Base-by-base conservation (phyloP, 1,139 yeast species). In the Spencermartinsiella ligniputridi region DNA sequence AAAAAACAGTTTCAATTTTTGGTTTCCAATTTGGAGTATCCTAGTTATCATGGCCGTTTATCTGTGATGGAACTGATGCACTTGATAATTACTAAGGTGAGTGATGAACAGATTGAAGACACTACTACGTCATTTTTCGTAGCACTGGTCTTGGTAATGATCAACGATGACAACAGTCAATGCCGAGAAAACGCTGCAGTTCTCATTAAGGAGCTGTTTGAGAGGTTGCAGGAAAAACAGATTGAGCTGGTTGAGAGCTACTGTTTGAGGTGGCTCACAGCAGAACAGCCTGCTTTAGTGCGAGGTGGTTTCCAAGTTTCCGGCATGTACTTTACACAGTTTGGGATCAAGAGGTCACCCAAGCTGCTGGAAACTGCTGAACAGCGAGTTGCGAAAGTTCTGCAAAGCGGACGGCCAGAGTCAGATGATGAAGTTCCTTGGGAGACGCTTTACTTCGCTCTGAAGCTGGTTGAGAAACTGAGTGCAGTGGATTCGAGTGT, bases 31-130 rank as follows among this genome's bases (percentile, higher is more conserved):
- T 70, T 94, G 58, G 75, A 81, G 21, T 94, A 94, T 61, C 92
- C 95, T 12, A 82, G 96, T 3, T 83, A 83, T 49, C 76, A 80
- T 37, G 99, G 98, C 42, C 76, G 97, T 45, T 83, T 84, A 56
- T 87, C 97, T 1, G 95, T 88, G 2, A 79, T 92, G 86, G 98
- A 92, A 58, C 71, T 90, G 57, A 71, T 92, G 40, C 84, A 83
- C 56, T 70, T 80, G 52, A 74, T 92, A 46, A 70, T 92, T 24
- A 70, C 73, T 38, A 86, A 84, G 59, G 76, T 92, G 3, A 80
- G 83, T 9, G 69, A 72, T 4, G 83, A 79, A 1, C 70, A 88
- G 35, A 50, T 70, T n/a, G 67, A 88, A 41, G 68, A 71, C 3
- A 81, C 79, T 46, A 66, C 89, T 41, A 73, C 90, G 0, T 83